Base-by-base conservation (phyloP, 306 rosid species). In the Begonia loranthoides region DNA sequence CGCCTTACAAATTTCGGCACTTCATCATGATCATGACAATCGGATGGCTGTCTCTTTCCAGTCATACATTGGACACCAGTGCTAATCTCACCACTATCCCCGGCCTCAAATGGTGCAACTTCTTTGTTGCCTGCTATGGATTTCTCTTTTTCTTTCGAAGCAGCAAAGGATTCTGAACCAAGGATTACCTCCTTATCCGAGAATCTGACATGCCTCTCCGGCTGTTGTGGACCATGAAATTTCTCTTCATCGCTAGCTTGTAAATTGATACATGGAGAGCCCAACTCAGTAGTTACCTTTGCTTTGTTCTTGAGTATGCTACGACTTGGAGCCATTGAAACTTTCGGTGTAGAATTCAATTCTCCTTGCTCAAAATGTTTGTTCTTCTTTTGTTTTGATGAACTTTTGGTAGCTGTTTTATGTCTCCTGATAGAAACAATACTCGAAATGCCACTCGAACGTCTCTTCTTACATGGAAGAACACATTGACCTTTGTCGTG, bases 301-400 rank as follows among this genome's bases (percentile, higher is more conserved):
- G 63, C 47, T 56, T 60, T 71, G 52, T 61, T 72, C 80, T 78
- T 83, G 48, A 72, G 73, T 70, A 76, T 77, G 67, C 83, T 79
- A 47, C 70, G 65, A 62, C 60, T 53, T 5, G 84, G 75, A 69
- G 66, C 46, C 63, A 55, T 58, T 28, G 70, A 55, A 28, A 28
- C 39, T 58, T 69, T 54, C 64, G 71, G 54, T 59, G 78, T 10
- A 55, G 38, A 17, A 58, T 72, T 50, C 43, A 67, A 56, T 56
- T 56, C 57, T n/a, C n/a, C n/a, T 60, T 67, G 36, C 22, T 15
- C 65, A 38, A 57, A 28, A 28, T 28, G 66, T 16, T 66, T 62
- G 51, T 60, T 67, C 71, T 66, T 73, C 70, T 74, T 76, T 57
- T 60, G 62, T 38, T 61, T 63, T 9, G 86, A 66, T 47, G 70